A percentile compares a stretch with the other conserved stretches of the same genome.
phyloP scores from a whole-genome alignment of 257 asterid genomes.

The Penstemon davidsonii region DNA sequence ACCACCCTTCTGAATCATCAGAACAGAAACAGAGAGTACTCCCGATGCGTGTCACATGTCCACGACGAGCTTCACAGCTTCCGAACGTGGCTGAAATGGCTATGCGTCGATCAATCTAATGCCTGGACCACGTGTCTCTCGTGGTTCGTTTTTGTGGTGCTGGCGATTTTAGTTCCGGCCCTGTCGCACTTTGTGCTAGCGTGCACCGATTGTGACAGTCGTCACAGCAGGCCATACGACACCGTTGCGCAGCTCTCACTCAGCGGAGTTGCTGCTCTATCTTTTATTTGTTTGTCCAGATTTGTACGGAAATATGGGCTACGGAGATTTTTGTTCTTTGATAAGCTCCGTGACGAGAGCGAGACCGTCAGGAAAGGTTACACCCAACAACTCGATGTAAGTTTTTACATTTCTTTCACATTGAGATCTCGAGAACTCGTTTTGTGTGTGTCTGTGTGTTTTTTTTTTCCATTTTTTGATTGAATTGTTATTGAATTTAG shows the following conservation, averaged over 20 bases:
- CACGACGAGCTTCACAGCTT: constrained; percentile 72
- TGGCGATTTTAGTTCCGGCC: constrained; percentile 63
- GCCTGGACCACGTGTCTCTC: constrained; percentile 62
- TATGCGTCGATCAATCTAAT: constrained; percentile 87
- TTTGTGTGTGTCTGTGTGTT: no score
- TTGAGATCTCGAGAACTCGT: no score
- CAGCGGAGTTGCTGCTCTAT: constrained; percentile 62
- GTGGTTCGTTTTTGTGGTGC: constrained; percentile 59
- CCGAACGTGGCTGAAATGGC: constrained; percentile 82
- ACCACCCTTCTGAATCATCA: background rate
- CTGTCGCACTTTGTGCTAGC: constrained; percentile 76
- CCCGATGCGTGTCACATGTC: constrained; percentile 63
- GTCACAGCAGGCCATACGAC: constrained; percentile 76
- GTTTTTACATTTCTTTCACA: constrained; percentile 21
- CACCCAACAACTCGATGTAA: constrained; percentile 65
- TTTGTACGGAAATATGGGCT: constrained; percentile 68
- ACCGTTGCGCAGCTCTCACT: constrained; percentile 83
- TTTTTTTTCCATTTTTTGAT: no score
- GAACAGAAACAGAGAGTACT: constrained; percentile 28
- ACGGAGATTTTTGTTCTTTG: constrained; percentile 79
- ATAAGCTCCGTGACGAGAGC: constrained; percentile 82
- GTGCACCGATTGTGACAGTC: constrained; percentile 70
- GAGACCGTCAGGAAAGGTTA: constrained; percentile 78
- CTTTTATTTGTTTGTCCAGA: constrained; percentile 68
- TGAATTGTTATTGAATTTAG: no score